phyloP scores from a whole-genome alignment of 1,139 yeast genomes.

The Geotrichum aggregatum region DNA sequence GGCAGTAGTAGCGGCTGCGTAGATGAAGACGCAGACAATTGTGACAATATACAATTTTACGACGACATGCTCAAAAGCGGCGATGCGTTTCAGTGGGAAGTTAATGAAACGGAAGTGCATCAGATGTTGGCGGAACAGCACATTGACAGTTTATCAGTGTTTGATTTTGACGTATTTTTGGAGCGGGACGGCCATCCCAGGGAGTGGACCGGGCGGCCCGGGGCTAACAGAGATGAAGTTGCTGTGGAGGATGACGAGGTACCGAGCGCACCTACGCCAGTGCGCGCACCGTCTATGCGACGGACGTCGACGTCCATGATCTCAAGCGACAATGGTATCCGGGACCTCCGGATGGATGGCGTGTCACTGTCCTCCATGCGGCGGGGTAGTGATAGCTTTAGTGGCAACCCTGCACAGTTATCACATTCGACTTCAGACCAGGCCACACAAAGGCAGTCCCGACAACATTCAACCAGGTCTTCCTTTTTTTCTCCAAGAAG shows the following conservation, averaged over 20 bases:
- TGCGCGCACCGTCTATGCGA: neutral
- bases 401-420: neutral
- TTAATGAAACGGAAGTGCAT: constrained; percentile 6
- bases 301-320: constrained; percentile 1
- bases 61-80: constrained; percentile 20
- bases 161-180: neutral
- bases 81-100: constrained; percentile 16
- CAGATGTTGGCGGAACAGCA: constrained; percentile 2
- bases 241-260: constrained; percentile 3
- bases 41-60: constrained; percentile 8
- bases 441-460: neutral
- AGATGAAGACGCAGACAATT: neutral
- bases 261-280: neutral
- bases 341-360: constrained; percentile 18
- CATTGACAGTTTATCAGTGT: neutral
- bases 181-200: neutral
- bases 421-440: neutral
- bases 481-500: neutral
- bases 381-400: neutral
- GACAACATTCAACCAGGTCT: neutral
- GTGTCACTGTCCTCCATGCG: constrained; percentile 7
- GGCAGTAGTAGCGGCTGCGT: neutral
- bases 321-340: constrained; percentile 6
- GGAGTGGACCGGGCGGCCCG: neutral
- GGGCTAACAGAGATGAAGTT: neutral